phyloP scores from a whole-genome alignment of 345 rosid genomes.

The Melastoma malabathricum region DNA sequence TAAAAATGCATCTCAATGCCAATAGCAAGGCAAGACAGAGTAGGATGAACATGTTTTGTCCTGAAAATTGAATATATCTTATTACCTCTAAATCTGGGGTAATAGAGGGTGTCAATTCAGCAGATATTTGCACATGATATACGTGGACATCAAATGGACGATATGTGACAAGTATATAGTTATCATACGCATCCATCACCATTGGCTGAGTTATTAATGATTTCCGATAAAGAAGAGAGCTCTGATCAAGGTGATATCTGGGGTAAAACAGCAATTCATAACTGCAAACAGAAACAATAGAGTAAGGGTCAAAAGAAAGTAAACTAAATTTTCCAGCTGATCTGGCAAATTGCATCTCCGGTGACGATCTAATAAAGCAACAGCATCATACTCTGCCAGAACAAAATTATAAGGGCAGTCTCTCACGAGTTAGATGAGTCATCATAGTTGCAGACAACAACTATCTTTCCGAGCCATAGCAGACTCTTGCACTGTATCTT shows the following conservation, averaged over 20 bases:
- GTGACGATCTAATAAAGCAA: neutral
- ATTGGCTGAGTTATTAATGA: conserved; percentile 76
- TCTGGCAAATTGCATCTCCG: too few species aligned
- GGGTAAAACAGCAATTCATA: conserved; percentile 95
- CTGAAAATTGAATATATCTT: conserved; percentile 8
- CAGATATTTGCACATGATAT: conserved; percentile 59
- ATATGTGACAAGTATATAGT: conserved; percentile 77
- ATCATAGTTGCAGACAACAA: conserved; percentile 83
- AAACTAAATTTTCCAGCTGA: neutral
- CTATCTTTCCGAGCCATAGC: conserved; percentile 88
- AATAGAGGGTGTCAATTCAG: conserved; percentile 68
- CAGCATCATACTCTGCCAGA: too few species aligned
- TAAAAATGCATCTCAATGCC: conserved; percentile 20
- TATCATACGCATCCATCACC: conserved; percentile 94
- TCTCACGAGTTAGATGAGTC: conserved; percentile 73
- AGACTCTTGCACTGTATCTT: conserved; percentile 89
- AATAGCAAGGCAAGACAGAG: too few species aligned
- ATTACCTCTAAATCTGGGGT: conserved; percentile 81
- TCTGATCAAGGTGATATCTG: conserved; percentile 91
- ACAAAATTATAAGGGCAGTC: neutral
- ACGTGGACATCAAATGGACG: conserved; percentile 87
- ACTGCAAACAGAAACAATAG: conserved; percentile 19
- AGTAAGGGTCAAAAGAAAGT: neutral
- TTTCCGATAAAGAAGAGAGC: conserved; percentile 81
- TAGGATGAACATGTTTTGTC: neutral